phyloP scores from a whole-genome alignment of 2,329 filamentous ascomycete genomes.

The Monosporascus ibericus region DNA sequence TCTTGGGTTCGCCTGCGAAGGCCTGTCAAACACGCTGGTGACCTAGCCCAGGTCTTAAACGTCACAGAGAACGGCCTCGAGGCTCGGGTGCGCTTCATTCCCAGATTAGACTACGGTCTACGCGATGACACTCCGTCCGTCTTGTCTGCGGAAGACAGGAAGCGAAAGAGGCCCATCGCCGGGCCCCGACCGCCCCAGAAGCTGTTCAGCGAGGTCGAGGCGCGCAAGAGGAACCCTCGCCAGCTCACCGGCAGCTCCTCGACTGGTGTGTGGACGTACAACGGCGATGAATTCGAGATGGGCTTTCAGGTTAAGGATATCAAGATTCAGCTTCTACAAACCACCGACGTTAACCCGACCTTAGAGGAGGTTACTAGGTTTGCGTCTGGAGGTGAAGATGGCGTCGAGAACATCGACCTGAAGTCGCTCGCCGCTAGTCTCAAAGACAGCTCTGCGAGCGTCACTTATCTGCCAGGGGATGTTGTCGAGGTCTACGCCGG shows the following conservation, averaged over 20 bases:
- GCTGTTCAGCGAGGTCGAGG: conserved; percentile 88
- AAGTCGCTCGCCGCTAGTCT: conserved; percentile 84
- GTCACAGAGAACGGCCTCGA: conserved; percentile 91
- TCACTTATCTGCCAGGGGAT: conserved; percentile 86
- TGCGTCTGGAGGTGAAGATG: conserved; percentile 80
- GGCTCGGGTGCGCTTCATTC: conserved; percentile 80
- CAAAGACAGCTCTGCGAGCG: conserved; percentile 74
- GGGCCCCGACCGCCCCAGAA: conserved; percentile 76
- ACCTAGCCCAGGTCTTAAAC: conserved; percentile 86
- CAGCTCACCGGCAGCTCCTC: conserved; percentile 62
- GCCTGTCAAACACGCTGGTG: conserved; percentile 74
- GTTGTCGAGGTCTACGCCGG: conserved; percentile 95
- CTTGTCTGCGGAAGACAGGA: conserved; percentile 48
- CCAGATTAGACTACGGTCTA: conserved; percentile 84
- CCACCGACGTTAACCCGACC: conserved; percentile 85
- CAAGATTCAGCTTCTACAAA: conserved; percentile 78
- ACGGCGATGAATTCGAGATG: conserved; percentile 83
- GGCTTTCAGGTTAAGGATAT: conserved; percentile 93
- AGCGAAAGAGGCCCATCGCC: conserved; percentile 69
- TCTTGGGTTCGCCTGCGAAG: conserved; percentile 87
- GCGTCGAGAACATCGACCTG: conserved; percentile 87
- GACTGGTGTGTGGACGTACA: conserved; percentile 77
- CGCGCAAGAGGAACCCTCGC: conserved; percentile 75
- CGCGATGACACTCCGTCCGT: conserved; percentile 62
- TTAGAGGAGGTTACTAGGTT: conserved; percentile 96